Evolutionary conservation across 2,329 filamentous ascomycete genomes (phyloP), one percentile per base, ranked within the genome.

Genomic region (Apiospora pterosperma): DNA sequence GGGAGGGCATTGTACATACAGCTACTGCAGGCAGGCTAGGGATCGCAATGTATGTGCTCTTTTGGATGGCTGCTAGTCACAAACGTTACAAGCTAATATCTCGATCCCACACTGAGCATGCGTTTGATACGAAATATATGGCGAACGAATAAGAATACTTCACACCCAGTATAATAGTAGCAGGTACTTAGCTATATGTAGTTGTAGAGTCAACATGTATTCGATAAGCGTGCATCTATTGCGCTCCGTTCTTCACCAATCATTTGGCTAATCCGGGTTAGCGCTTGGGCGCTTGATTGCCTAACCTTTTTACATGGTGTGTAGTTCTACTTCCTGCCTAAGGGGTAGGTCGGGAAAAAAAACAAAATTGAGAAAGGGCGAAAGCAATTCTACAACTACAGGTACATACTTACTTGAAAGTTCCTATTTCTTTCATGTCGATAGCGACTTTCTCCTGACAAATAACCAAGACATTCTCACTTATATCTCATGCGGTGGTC

Each of bases 291-390:
- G 31, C 44, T 34, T 34, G 48, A 16, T 55, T n/a, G 25, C 48
- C 42, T 16, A n/a, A n/a, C n/a, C n/a, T n/a, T n/a, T n/a, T n/a
- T n/a, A n/a, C n/a, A n/a, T n/a, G n/a, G n/a, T n/a, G n/a, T n/a
- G n/a, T n/a, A n/a, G n/a, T 55, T 55, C 25, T 55, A 55, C 34
- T 55, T 55, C 28, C 48, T 55, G 48, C 48, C 48, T 55, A 55
- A 34, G 48, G 48, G 48, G 25, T 19, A 16, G 48, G 48, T n/a
- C 48, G 16, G 21, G 4, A 16, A 23, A 10, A 14, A 25, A 14
- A 28, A 12, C 28, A 55, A n/a, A 34, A 55, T 34, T 55, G 48
- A 55, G 44, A 52, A 55, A 5, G 4, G 8, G 28, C 48, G 28
- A n/a, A 52, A 55, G 48, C 48, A 55, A 55, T 55, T 55, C n/a